phyloP scores from a whole-genome alignment of 768 basidiomycete genomes.

The Inosperma sp. region DNA sequence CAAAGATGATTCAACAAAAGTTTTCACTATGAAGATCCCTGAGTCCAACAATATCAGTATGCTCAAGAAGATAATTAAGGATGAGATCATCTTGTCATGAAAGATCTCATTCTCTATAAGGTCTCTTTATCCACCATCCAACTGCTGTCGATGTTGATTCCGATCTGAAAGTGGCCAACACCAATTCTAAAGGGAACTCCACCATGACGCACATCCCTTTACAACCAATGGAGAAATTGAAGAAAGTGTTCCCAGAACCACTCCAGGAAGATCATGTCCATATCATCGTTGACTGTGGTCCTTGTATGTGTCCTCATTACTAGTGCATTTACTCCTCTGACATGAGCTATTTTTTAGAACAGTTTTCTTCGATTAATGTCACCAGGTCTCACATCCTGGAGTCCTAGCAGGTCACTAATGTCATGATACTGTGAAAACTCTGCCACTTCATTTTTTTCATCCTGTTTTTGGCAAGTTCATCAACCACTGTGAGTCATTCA shows the following conservation, averaged over 20 bases:
- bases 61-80: slow-evolving; percentile 1
- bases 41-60: not conserved
- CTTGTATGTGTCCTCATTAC: slow-evolving; percentile 1
- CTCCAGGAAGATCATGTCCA: not conserved
- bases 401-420: too few species aligned
- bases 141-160: not conserved
- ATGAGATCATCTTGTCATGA: not conserved
- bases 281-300: not conserved
- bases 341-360: slow-evolving; percentile 1
- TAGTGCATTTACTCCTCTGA: not conserved
- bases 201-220: not conserved
- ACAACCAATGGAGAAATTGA: not conserved
- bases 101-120: not conserved
- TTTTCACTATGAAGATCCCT: not conserved
- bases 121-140: not conserved
- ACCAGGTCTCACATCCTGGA: not conserved
- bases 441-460: too few species aligned
- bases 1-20: slow-evolving; percentile 2
- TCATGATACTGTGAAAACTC: too few species aligned
- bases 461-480: too few species aligned
- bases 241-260: not conserved
- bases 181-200: not conserved
- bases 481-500: too few species aligned
- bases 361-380: not conserved
- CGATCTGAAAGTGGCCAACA: not conserved